These are phyloP conservation scores for Castanea mollissima DNA, from an alignment of 306 rosid species.

Conservation along the genomic window DNA sequence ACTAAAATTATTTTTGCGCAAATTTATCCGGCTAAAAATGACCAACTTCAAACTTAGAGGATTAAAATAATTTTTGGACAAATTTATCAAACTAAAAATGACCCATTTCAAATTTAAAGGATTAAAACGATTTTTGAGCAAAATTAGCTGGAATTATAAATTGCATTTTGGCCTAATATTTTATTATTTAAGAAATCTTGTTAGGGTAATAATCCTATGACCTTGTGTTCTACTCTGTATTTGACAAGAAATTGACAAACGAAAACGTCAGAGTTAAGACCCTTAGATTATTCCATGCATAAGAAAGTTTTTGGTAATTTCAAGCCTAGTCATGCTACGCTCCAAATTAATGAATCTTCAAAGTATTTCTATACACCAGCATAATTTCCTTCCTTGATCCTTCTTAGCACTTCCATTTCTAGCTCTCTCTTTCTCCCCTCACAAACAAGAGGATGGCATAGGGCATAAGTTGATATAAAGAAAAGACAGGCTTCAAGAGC, in stretches of 20 bases:
- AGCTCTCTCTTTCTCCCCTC: neutral
- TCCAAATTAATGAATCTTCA: conserved; percentile 18
- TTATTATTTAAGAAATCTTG: too few relatives aligned
- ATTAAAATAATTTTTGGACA: too few relatives aligned
- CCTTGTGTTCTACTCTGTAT: neutral
- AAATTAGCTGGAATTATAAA: too few relatives aligned
- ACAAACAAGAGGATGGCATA: too few relatives aligned
- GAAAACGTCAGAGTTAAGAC: neutral
- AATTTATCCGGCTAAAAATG: too few relatives aligned
- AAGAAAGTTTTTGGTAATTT: neutral
- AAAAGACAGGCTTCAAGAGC: neutral
- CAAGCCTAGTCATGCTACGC: neutral
- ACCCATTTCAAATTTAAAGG: too few relatives aligned
- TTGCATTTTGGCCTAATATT: too few relatives aligned
- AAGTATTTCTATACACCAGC: neutral
- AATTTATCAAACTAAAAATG: too few relatives aligned
- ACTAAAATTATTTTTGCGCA: too few relatives aligned
- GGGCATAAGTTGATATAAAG: neutral
- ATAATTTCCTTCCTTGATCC: neutral
- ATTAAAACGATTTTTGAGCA: too few relatives aligned
- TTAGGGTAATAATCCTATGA: too few relatives aligned
- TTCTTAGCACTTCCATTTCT: neutral
- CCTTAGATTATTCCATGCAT: neutral
- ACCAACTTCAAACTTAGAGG: too few relatives aligned
- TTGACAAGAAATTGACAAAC: neutral